Evolutionary conservation across 176 grass and related monocot genomes (phyloP).

Genomic region (Secale cereale): DNA sequence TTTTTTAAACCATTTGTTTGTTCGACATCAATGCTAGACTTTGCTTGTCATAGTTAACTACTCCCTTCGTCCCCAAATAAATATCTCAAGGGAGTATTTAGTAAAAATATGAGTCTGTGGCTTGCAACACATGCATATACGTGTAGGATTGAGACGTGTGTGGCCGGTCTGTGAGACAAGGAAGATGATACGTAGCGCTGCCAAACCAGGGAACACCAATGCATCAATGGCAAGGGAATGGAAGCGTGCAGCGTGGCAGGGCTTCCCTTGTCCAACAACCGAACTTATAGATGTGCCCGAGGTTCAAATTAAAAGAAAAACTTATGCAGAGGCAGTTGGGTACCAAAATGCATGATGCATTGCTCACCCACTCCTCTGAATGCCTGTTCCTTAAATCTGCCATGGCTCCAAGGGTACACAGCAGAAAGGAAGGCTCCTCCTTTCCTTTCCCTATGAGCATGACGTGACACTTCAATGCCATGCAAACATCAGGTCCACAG

Average conservation of each 20-base stretch:
- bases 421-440: constrained; percentile 10
- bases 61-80: no score
- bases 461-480: constrained; percentile 6
- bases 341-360: not conserved
- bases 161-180: not conserved
- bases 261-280: not conserved
- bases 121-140: no score
- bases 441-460: not conserved
- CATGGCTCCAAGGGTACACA: not conserved
- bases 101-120: no score
- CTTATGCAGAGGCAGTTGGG: not conserved
- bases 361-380: not conserved
- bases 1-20: no score
- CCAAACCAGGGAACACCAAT: not conserved
- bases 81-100: no score
- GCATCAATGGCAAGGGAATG: not conserved
- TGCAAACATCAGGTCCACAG: not conserved
- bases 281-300: no score
- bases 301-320: no score
- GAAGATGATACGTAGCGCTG: not conserved
- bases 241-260: not conserved
- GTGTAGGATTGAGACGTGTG: not conserved
- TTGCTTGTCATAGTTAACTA: no score
- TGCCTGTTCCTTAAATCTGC: not conserved
- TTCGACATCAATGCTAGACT: no score